phyloP scores from a whole-genome alignment of 441 rosid genomes.

The Euphorbia celastroides region DNA sequence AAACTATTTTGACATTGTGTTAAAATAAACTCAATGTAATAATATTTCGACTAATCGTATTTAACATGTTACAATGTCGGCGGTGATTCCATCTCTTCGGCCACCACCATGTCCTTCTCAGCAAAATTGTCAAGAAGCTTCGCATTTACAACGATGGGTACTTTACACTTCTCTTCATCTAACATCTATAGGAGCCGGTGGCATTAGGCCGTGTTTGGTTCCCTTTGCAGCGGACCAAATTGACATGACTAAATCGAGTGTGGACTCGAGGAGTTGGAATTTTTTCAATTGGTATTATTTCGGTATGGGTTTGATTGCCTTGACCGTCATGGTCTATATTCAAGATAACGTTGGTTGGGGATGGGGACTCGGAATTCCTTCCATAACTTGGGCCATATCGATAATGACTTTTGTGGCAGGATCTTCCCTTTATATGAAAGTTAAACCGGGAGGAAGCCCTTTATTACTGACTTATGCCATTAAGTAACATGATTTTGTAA shows the following conservation, averaged over 20 bases:
- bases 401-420: slow-evolving; percentile 34
- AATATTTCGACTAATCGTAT: neutral
- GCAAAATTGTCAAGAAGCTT: slow-evolving; percentile 46
- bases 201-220: slow-evolving; percentile 56
- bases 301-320: slow-evolving; percentile 42
- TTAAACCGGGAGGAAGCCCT: slow-evolving; percentile 61
- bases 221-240: slow-evolving; percentile 60
- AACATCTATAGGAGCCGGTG: slow-evolving; percentile 46
- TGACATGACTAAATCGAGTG: slow-evolving; percentile 34
- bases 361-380: slow-evolving; percentile 61
- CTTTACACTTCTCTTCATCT: slow-evolving; percentile 51
- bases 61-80: slow-evolving; percentile 23
- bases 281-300: slow-evolving; percentile 67
- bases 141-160: slow-evolving; percentile 32
- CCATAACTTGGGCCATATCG: slow-evolving; percentile 45
- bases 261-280: slow-evolving; percentile 81
- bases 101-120: slow-evolving; percentile 49
- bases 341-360: slow-evolving; percentile 63
- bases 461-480: slow-evolving; percentile 3
- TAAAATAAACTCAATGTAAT: neutral
- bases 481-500: neutral
- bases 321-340: slow-evolving; percentile 49
- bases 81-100: slow-evolving; percentile 34
- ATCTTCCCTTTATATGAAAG: slow-evolving; percentile 33
- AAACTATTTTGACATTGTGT: neutral